phyloP scores from a whole-genome alignment of 1,284 basidiomycete species.

The Flammula alnicola region DNA sequence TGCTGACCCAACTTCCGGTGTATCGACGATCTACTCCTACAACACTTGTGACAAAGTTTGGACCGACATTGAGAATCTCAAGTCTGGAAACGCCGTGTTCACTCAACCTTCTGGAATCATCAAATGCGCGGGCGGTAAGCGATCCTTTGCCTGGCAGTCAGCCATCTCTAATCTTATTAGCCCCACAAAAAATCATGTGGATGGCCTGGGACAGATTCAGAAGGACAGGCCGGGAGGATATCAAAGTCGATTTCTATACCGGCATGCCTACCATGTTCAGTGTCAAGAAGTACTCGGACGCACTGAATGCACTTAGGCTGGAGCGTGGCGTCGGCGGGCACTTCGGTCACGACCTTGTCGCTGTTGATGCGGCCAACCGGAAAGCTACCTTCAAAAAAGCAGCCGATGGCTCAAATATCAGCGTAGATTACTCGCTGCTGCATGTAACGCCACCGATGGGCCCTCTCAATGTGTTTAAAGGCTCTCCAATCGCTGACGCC shows the following conservation, averaged over 20 bases:
- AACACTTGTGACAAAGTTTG: conserved; percentile 89
- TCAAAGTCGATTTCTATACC: conserved; percentile 86
- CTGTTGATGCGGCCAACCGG: conserved; percentile 71
- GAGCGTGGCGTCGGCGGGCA: conserved; percentile 80
- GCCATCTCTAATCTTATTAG: conserved; percentile 40
- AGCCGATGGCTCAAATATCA: conserved; percentile 65
- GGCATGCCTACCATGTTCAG: conserved; percentile 95
- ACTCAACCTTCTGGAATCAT: conserved; percentile 95
- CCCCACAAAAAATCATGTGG: conserved; percentile 95
- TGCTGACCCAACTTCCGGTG: conserved; percentile 76
- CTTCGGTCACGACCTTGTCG: conserved; percentile 86
- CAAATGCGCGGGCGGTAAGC: conserved; percentile 91
- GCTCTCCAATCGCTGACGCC: conserved; percentile 77
- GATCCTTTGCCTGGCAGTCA: background rate
- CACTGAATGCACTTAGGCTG: conserved; percentile 78
- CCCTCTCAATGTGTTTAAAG: conserved; percentile 83
- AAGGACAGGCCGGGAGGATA: conserved; percentile 58
- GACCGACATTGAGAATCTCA: conserved; percentile 77
- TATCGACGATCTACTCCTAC: conserved; percentile 93
- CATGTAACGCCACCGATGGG: conserved; percentile 95
- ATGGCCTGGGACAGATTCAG: conserved; percentile 86
- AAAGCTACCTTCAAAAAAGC: conserved; percentile 83
- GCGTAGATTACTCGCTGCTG: conserved; percentile 81
- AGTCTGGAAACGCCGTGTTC: conserved; percentile 87
- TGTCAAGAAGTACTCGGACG: conserved; percentile 90